phyloP scores from a whole-genome alignment of 352 stramenopile genomes.

The Halophytophthora polymorphica region DNA sequence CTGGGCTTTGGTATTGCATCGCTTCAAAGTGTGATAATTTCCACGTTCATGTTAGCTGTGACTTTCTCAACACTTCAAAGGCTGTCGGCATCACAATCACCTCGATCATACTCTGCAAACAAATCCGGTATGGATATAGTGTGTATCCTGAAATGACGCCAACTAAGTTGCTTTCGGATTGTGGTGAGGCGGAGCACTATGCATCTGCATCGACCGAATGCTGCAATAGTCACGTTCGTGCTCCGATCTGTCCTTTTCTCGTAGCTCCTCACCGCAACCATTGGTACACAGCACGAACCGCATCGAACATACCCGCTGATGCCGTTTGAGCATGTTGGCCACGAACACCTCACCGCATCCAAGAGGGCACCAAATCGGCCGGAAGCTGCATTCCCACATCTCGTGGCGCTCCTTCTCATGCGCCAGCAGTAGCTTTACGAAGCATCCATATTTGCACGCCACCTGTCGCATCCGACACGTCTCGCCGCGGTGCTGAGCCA shows the following conservation, averaged over 20 bases:
- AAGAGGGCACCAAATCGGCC: conserved; percentile 64
- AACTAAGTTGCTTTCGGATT: no score
- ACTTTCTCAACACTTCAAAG: no score
- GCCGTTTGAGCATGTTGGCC: conserved; percentile 43
- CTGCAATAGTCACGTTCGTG: conserved; percentile 51
- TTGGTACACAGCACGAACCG: conserved; percentile 48
- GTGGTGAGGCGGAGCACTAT: no score
- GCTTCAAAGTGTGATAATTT: no score
- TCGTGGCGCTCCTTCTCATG: conserved; percentile 62
- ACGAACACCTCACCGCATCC: conserved; percentile 52
- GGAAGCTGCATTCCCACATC: conserved; percentile 51
- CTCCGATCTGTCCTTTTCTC: conserved; percentile 48
- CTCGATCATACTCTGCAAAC: no score
- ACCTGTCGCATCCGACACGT: conserved; percentile 64
- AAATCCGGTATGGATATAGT: no score
- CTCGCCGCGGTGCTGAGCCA: conserved; percentile 40
- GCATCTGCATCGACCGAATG: neutral
- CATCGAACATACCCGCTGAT: conserved; percentile 63
- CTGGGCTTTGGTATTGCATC: no score
- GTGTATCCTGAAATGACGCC: no score
- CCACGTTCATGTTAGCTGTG: no score
- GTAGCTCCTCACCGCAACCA: conserved; percentile 61
- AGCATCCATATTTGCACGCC: conserved; percentile 46
- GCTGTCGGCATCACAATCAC: no score
- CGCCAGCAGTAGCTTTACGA: conserved; percentile 43